Base-by-base conservation (phyloP, 768 basidiomycete species). In the Lentinus brumalis region DNA sequence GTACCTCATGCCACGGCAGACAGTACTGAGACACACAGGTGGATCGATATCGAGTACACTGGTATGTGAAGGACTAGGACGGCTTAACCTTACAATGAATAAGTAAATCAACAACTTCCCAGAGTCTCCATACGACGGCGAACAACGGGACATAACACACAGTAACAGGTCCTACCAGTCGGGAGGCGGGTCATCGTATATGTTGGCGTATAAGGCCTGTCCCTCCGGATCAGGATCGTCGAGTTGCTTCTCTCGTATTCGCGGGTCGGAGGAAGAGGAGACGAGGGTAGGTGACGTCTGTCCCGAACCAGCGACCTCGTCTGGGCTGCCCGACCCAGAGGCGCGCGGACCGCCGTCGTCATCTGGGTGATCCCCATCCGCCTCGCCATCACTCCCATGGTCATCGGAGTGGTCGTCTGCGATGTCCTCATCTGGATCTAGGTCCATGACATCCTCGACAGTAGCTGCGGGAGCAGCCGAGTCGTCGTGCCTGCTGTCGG, bases 401-500 rank as follows among this genome's bases (percentile, higher is more conserved):
- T 68, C 70, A 12, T 55, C 67, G n/a, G 67, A 60, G 40, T 11
- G 50, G 5, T 60, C 29, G 16, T 65, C 44, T 0, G 61, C 62
- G 11, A 73, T 72, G 26, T 76, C 77, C 31, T 72, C 75, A 8
- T 71, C 74, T 3, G 69, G 65, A 58, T 75, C 79, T 57, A 81
- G 72, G 59, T 78, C 80, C 77, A 81, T 80, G 2, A 60, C 52
- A 30, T 70, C 69, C 16, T 50, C 79, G 21, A 79, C 76, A 4
- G 78, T 76, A 74, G 79, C 74, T 11, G 51, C 55, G 18, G 56
- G 18, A 1, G 62, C 35, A 11, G 38, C 26, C 47, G 63, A 67
- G 38, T 70, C 69, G 54, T 78, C 74, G 16, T 70, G 79, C 46
- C 15, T 18, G 15, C 57, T 47, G 55, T 63, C 38, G 0, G 66